Conservation (phyloP, 768 basidiomycete species). For the Tephrocybe sp. region DNA sequence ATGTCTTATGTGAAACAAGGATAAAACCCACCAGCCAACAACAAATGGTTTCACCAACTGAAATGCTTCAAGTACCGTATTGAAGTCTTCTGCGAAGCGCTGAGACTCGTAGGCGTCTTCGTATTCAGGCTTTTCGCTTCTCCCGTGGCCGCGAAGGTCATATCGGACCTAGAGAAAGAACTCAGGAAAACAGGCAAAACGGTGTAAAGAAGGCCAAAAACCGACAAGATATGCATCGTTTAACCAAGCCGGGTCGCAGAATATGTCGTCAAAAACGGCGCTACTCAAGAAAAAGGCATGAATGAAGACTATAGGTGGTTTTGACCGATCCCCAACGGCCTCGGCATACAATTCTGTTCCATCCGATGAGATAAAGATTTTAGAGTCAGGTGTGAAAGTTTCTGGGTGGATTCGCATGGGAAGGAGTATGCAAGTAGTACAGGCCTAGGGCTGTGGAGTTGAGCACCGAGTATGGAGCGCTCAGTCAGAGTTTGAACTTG, state of each 20-base stretch:
- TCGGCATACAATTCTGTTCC: slow-evolving; percentile 38
- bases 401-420: slow-evolving; percentile 9
- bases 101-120: slow-evolving; percentile 25
- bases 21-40: slow-evolving; percentile 25
- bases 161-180: slow-evolving; percentile 26
- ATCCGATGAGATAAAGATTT: slow-evolving; percentile 31
- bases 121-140: slow-evolving; percentile 25
- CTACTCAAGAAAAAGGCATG: slow-evolving; percentile 33
- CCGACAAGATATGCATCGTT: slow-evolving; percentile 27
- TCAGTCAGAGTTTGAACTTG: no score
- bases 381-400: slow-evolving; percentile 8
- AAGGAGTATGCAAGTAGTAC: neutral
- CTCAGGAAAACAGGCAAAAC: neutral
- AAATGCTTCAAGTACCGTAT: slow-evolving; percentile 28
- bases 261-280: slow-evolving; percentile 34
- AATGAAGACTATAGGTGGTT: slow-evolving; percentile 36
- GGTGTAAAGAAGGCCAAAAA: neutral
- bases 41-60: slow-evolving; percentile 26
- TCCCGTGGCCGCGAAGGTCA: slow-evolving; percentile 32
- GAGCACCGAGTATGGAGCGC: no score
- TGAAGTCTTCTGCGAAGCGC: slow-evolving; percentile 29
- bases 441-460: no score
- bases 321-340: slow-evolving; percentile 33
- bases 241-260: slow-evolving; percentile 27
- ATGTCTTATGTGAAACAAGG: neutral